These are phyloP conservation scores for Pseudogymnoascus pannorum DNA, from an alignment of 2,329 filamentous ascomycete genomes.

Conservation along the genomic window DNA sequence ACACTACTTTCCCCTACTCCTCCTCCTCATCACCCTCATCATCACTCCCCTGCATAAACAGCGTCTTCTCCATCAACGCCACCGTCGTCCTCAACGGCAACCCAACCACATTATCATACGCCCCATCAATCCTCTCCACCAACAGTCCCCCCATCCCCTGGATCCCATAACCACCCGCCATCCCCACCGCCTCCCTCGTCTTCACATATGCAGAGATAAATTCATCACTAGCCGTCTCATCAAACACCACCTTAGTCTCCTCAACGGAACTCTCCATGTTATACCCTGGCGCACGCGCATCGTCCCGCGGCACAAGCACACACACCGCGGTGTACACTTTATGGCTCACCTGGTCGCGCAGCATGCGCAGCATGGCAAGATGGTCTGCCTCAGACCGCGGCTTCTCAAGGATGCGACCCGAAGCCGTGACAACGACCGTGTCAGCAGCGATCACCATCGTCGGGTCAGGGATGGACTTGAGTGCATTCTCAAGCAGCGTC, in stretches of 20 bases:
- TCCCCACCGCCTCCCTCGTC: constrained; percentile 89
- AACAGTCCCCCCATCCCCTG: constrained; percentile 83
- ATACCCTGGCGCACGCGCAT: constrained; percentile 79
- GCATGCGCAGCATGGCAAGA: constrained; percentile 69
- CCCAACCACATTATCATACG: constrained; percentile 90
- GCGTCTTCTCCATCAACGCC: constrained; percentile 79
- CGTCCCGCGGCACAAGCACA: constrained; percentile 73
- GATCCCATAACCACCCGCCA: constrained; percentile 91
- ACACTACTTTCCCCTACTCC: background rate
- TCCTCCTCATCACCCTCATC: constrained; percentile 37
- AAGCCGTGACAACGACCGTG: constrained; percentile 73
- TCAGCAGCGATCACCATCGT: constrained; percentile 84
- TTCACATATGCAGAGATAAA: constrained; percentile 69
- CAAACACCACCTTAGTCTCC: constrained; percentile 88
- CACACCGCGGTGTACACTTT: constrained; percentile 81
- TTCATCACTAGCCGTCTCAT: constrained; percentile 67
- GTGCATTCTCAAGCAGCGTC: constrained; percentile 32
- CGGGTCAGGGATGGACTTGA: constrained; percentile 50
- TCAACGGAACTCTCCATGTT: constrained; percentile 73
- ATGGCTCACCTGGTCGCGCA: constrained; percentile 72
- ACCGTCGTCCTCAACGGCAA: constrained; percentile 73
- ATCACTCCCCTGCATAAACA: constrained; percentile 63
- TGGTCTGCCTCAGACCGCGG: constrained; percentile 76
- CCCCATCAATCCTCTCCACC: constrained; percentile 82
- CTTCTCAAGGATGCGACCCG: constrained; percentile 83